Percentiles rank a stretch among this genome's conserved stretches.
These are phyloP conservation scores for Ascochyta clinopodiicola DNA, from an alignment of 2,329 filamentous ascomycete species.

Conservation along the genomic window DNA sequence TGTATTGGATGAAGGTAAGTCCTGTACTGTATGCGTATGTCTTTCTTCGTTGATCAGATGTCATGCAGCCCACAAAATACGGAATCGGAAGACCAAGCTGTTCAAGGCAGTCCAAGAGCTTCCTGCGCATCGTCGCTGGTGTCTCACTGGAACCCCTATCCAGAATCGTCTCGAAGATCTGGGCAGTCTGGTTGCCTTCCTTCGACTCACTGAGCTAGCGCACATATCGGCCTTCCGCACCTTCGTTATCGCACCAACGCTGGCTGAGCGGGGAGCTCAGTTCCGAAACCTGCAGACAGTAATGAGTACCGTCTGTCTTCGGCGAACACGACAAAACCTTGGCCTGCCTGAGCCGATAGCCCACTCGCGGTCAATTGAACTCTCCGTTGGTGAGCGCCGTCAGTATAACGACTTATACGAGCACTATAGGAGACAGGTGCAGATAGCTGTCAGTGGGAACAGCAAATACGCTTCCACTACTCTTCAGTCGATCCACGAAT, in stretches of 20 bases:
- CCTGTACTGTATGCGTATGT: no score
- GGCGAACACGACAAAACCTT: conserved; percentile 17
- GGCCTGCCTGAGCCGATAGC: conserved; percentile 13
- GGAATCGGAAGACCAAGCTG: no score
- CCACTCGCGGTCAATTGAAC: neutral
- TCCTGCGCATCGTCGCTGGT: conserved; percentile 19
- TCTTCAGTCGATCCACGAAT: conserved; percentile 17
- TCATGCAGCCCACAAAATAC: no score
- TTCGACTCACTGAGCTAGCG: conserved; percentile 14
- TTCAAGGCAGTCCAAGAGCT: conserved; percentile 8
- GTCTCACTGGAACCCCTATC: conserved; percentile 29
- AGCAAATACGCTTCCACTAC: conserved; percentile 4
- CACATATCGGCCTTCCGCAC: conserved; percentile 6
- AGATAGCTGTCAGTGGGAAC: conserved; percentile 12
- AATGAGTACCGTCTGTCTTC: conserved; percentile 17
- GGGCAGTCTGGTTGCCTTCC: conserved; percentile 37
- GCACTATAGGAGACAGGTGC: conserved; percentile 7
- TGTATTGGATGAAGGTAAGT: no score
- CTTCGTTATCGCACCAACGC: conserved; percentile 4
- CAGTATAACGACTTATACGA: conserved; percentile 12
- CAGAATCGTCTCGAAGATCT: conserved; percentile 50
- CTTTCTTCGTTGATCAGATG: no score
- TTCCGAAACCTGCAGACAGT: conserved; percentile 16
- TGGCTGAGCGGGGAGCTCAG: neutral
- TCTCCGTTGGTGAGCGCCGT: neutral